Percentiles rank a stretch among this genome's conserved stretches.
Evolutionary conservation across 2,329 filamentous ascomycete species (phyloP).

Genomic region (Fusarium nelsonii): DNA sequence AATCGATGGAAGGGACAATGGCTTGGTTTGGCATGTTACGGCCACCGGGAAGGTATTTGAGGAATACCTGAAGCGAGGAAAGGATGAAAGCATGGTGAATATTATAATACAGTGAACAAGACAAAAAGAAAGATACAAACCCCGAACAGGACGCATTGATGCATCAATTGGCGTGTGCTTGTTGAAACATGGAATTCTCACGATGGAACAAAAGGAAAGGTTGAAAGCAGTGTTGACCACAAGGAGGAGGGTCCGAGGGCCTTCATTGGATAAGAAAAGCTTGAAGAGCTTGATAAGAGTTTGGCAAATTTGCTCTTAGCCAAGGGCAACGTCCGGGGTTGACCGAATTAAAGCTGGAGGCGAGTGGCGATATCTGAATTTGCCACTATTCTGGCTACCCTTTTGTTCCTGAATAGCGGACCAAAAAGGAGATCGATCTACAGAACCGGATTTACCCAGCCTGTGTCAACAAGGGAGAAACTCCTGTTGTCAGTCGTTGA

Average conservation of each 20-base stretch:
- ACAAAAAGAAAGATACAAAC: slow-evolving; percentile 11
- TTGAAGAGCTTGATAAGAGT: neutral
- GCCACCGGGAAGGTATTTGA: neutral
- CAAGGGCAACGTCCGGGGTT: neutral
- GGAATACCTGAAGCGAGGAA: no score
- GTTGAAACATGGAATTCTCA: neutral
- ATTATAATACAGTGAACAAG: neutral
- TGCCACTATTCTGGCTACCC: neutral
- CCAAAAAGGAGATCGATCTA: neutral
- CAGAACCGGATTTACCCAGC: neutral
- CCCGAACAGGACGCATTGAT: neutral
- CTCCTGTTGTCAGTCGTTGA: neutral
- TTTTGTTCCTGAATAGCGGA: neutral
- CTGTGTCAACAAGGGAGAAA: neutral
- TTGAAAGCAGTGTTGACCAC: neutral
- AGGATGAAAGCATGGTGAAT: neutral
- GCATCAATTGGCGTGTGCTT: neutral
- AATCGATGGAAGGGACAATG: neutral
- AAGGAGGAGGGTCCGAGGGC: no score
- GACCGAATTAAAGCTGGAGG: neutral
- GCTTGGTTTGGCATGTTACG: neutral
- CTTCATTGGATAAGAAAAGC: neutral
- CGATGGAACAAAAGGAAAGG: neutral
- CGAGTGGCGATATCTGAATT: slow-evolving; percentile 15
- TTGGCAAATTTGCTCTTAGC: neutral